phyloP scores from a whole-genome alignment of 768 basidiomycete species.

The Lentinula detonsa region DNA sequence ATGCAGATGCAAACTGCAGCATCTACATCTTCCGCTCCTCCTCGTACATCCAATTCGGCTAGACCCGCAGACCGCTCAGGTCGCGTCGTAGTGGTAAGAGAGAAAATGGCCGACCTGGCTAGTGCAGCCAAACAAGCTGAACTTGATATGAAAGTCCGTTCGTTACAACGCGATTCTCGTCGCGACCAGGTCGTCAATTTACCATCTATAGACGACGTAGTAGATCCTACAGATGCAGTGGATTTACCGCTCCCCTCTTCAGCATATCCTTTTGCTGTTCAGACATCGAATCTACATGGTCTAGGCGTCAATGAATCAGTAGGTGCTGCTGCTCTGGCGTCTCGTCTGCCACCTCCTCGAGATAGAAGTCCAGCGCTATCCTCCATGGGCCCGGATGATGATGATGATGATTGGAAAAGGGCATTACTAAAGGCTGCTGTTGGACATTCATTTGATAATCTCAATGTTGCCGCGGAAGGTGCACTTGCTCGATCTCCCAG shows the following conservation, averaged over 20 bases:
- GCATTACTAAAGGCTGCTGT: constrained; percentile 74
- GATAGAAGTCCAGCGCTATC: constrained; percentile 50
- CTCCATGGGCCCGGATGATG: constrained; percentile 32
- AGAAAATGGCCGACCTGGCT: constrained; percentile 68
- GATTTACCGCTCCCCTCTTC: constrained; percentile 70
- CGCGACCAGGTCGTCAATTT: constrained; percentile 22
- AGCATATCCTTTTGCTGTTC: constrained; percentile 66
- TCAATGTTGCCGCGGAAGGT: constrained; percentile 2
- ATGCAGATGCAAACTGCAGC: constrained; percentile 25
- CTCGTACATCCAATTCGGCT: constrained; percentile 21
- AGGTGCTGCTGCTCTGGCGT: constrained; percentile 70
- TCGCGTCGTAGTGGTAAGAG: constrained; percentile 78
- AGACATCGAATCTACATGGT: constrained; percentile 68
- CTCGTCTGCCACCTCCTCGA: constrained; percentile 58
- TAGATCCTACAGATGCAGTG: constrained; percentile 82
- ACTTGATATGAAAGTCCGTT: constrained; percentile 58
- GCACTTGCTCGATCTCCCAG: background rate
- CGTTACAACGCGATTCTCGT: constrained; percentile 36
- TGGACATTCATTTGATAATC: constrained; percentile 61
- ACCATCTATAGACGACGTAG: constrained; percentile 44
- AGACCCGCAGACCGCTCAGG: constrained; percentile 32
- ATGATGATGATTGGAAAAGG: constrained; percentile 69
- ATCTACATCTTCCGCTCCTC: constrained; percentile 30
- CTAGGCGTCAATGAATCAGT: constrained; percentile 71
- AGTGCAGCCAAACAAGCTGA: constrained; percentile 73